These are phyloP conservation scores for Ustanciosporium gigantosporum DNA, from an alignment of 1,284 basidiomycete genomes.

Conservation along the genomic window DNA sequence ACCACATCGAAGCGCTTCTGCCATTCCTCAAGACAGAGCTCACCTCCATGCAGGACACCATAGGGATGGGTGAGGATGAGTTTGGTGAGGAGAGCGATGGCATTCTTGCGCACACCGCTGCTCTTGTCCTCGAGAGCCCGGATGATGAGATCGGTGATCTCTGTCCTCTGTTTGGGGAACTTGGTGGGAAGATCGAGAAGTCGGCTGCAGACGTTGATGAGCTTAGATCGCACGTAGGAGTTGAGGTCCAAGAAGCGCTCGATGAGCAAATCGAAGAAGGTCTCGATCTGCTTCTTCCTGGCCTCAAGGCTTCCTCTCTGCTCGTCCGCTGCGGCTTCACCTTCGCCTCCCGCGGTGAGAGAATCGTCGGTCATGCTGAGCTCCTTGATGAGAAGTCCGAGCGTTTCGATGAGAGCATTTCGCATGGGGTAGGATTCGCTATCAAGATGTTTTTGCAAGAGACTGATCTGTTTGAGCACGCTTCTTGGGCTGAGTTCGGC, in stretches of 20 bases:
- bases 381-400: conserved; percentile 63
- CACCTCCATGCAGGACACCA: conserved; percentile 80
- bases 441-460: conserved; percentile 83
- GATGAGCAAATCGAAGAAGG: conserved; percentile 80
- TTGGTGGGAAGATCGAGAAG: conserved; percentile 74
- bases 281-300: conserved; percentile 78
- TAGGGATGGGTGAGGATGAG: conserved; percentile 89
- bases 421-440: conserved; percentile 98
- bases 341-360: conserved; percentile 14
- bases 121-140: conserved; percentile 87
- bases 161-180: conserved; percentile 82
- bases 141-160: conserved; percentile 76
- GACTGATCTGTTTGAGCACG: conserved; percentile 84
- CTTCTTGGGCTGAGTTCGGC: conserved; percentile 81
- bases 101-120: conserved; percentile 80
- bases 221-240: conserved; percentile 87
- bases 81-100: conserved; percentile 76
- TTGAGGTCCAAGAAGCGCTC: conserved; percentile 86
- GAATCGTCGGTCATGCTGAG: conserved; percentile 49
- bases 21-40: conserved; percentile 76
- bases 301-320: conserved; percentile 63
- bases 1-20: conserved; percentile 68
- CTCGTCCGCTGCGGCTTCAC: conserved; percentile 30
- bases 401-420: conserved; percentile 62
- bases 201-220: conserved; percentile 75